phyloP scores from a whole-genome alignment of 2,329 filamentous ascomycete genomes.

The Ophiosphaerella korrae region DNA sequence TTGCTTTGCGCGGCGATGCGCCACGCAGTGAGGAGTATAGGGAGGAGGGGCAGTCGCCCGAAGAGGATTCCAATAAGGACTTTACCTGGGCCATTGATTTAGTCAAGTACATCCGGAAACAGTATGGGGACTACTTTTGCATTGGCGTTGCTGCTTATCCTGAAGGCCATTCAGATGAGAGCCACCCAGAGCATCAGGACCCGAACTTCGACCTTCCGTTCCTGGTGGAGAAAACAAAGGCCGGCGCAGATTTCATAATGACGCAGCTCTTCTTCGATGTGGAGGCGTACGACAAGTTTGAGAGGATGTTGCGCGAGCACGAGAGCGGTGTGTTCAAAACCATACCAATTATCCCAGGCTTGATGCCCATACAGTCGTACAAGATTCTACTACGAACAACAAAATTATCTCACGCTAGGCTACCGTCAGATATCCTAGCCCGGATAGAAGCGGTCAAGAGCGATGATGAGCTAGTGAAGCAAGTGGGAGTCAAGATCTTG shows the following conservation, averaged over 20 bases:
- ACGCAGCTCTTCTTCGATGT: constrained; percentile 97
- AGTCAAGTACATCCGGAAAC: constrained; percentile 83
- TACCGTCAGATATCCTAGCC: constrained; percentile 72
- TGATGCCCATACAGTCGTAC: constrained; percentile 98
- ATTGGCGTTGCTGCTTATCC: constrained; percentile 94
- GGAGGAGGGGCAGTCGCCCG: constrained; percentile 65
- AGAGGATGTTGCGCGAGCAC: constrained; percentile 76
- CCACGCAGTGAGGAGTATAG: constrained; percentile 88
- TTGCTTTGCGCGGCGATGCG: constrained; percentile 89
- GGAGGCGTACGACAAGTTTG: constrained; percentile 79
- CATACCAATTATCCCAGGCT: constrained; percentile 87
- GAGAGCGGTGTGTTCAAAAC: constrained; percentile 83
- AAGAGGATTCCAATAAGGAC: constrained; percentile 69
- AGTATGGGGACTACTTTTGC: constrained; percentile 93
- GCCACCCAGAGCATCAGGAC: constrained; percentile 78
- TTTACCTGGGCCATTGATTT: constrained; percentile 90
- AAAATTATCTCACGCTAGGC: constrained; percentile 87
- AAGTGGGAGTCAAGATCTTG: constrained; percentile 79
- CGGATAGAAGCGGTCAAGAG: constrained; percentile 75
- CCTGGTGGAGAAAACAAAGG: constrained; percentile 85
- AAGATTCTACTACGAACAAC: constrained; percentile 93
- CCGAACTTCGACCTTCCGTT: constrained; percentile 76
- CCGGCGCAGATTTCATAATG: constrained; percentile 97
- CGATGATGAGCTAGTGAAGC: constrained; percentile 82
- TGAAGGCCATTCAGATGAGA: constrained; percentile 92